These are phyloP conservation scores for Gelatoporia subvermispora DNA, from an alignment of 768 basidiomycete genomes.

Conservation along the genomic window DNA sequence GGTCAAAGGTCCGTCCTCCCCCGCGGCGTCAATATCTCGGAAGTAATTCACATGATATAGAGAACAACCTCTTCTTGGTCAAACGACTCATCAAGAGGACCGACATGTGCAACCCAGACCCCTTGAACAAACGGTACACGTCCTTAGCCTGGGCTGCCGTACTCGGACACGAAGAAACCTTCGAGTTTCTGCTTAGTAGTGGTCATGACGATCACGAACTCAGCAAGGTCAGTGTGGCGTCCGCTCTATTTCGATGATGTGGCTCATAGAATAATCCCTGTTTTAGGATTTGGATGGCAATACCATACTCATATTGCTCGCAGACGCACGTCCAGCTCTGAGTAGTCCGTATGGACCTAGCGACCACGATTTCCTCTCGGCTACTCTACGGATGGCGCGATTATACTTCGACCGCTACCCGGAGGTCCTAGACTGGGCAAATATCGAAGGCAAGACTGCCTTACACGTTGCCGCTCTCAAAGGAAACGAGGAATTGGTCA, in stretches of 20 bases:
- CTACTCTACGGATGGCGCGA: conserved; percentile 80
- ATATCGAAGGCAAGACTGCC: conserved; percentile 84
- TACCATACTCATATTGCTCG: conserved; percentile 90
- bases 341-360: conserved; percentile 42
- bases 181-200: conserved; percentile 79
- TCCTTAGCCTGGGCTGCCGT: conserved; percentile 91
- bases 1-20: conserved; percentile 57
- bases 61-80: conserved; percentile 93
- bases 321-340: conserved; percentile 62
- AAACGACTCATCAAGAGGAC: conserved; percentile 80
- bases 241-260: neutral
- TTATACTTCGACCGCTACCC: conserved; percentile 84
- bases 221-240: conserved; percentile 60
- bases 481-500: conserved; percentile 85
- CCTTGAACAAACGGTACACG: conserved; percentile 68
- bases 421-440: conserved; percentile 89
- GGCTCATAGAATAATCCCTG: neutral
- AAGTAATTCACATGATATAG: conserved; percentile 33
- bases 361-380: conserved; percentile 61
- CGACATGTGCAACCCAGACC: conserved; percentile 90
- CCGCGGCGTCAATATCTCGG: neutral
- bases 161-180: conserved; percentile 86
- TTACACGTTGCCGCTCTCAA: conserved; percentile 84
- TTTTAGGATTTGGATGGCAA: conserved; percentile 85
- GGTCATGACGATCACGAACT: conserved; percentile 94